Evolutionary conservation across 2,329 filamentous ascomycete genomes (phyloP), one percentile per base, ranked within the genome.

Genomic region (Mycosphaerelloides madeirae): DNA sequence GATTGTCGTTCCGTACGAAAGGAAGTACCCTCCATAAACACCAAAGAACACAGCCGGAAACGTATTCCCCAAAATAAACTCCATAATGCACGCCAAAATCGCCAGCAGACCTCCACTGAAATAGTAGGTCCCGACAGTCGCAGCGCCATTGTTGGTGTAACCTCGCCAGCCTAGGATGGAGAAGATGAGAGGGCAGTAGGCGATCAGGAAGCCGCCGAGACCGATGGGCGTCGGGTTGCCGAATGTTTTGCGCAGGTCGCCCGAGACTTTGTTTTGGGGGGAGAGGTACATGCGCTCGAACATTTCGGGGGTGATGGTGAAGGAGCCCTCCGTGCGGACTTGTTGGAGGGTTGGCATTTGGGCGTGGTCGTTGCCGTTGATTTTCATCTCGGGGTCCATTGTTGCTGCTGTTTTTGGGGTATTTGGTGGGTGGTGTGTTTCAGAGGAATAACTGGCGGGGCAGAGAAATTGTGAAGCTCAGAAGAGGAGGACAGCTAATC

Each of bases 51-150:
- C 28, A 14, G 38, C 38, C 9, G 57, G 50, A 32, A 60, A 59
- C 5, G 57, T 61, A 22, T 66, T 66, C 35, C 64, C 63, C 16
- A 66, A 48, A 33, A 67, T 52, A 43, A 65, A 64, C 38, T 65
- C 62, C 25, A 65, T 54, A 28, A 65, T 52, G 20, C 53, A 50
- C 9, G 59, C 56, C 38, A 65, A 43, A 14, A 62, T 48, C 47
- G 65, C 58, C 13, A 66, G 53, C 5, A 64, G 46, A 32, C 64
- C 64, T 39, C 63, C 63, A 38, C 64, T 61, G 47, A 65, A 64
- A 48, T 59, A 64, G 54, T 60, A 62, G 28, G 58, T 57, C 20
- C 60, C 63, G 18, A 55, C 48, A 11, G 48, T 52, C n/a, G 54
- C 54, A 9, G 48, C 52, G 18, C 50, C 53, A 19, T 41, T 41